Percentiles rank a stretch among this genome's conserved stretches.
Conservation (phyloP, 306 rosid genomes). For the Adenanthera pavonina region DNA sequence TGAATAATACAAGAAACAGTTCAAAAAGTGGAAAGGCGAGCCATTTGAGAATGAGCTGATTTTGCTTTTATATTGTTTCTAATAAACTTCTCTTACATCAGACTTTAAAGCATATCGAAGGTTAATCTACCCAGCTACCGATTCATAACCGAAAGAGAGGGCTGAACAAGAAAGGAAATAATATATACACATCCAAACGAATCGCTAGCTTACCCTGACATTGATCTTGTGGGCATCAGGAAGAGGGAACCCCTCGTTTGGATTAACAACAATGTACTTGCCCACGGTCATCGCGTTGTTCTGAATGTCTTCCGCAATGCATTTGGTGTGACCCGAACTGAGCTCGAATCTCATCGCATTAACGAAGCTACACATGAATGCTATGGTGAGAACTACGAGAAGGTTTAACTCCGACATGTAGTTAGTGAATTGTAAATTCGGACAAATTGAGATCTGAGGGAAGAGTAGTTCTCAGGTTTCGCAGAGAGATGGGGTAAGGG, state of each 20-base stretch:
- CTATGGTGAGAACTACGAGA: conserved; percentile 40
- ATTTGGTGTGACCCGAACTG: conserved; percentile 64
- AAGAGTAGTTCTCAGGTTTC: conserved; percentile 36
- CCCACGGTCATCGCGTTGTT: conserved; percentile 75
- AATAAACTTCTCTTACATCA: background rate
- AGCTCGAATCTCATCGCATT: conserved; percentile 76
- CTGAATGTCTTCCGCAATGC: conserved; percentile 81
- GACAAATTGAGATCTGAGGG: conserved; percentile 21
- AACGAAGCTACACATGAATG: conserved; percentile 39
- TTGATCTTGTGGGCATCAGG: conserved; percentile 71
- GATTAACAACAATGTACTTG: conserved; percentile 64
- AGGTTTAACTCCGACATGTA: conserved; percentile 47
- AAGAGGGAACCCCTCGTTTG: conserved; percentile 54
- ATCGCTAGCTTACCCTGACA: conserved; percentile 58
- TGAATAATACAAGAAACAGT: background rate
- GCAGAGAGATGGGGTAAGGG: background rate
- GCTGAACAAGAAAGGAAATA: background rate
- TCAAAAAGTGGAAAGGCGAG: background rate
- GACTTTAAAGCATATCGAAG: background rate
- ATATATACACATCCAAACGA: background rate
- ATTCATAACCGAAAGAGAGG: background rate
- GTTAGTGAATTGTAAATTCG: conserved; percentile 10
- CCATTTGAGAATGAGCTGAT: conserved; percentile 28
- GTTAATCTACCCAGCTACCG: background rate
- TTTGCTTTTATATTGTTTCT: background rate